Percentiles rank a stretch among this genome's conserved stretches.
Conservation (phyloP, 148 eudicot species). For the Chenopodium quinoa region DNA sequence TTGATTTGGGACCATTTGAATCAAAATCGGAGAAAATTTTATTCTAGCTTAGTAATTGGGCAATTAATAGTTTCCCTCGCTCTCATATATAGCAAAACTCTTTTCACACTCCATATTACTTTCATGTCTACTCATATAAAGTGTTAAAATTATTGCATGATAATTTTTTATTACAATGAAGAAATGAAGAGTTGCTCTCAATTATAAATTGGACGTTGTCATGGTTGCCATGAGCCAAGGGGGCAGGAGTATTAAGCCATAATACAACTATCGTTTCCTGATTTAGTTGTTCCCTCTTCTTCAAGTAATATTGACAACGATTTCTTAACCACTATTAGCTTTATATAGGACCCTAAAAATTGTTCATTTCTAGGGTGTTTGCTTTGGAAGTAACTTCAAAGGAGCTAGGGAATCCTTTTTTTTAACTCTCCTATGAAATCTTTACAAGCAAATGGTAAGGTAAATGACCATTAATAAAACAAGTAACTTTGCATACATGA, state of each 20-base stretch:
- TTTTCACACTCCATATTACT: too few relatives aligned
- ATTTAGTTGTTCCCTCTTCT: constrained; percentile 15
- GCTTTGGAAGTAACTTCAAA: not conserved
- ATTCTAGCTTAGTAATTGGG: too few relatives aligned
- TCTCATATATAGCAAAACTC: too few relatives aligned
- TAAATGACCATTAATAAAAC: too few relatives aligned
- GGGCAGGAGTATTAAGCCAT: not conserved
- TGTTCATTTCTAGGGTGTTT: not conserved
- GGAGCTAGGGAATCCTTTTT: not conserved
- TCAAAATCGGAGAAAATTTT: too few relatives aligned
- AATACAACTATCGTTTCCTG: constrained; percentile 1
- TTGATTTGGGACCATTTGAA: too few relatives aligned
- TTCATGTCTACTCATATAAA: too few relatives aligned
- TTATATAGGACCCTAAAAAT: not conserved
- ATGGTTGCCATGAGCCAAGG: constrained; percentile 5
- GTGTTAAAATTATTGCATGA: too few relatives aligned
- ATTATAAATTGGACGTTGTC: not conserved
- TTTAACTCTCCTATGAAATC: not conserved
- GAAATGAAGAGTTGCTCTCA: not conserved
- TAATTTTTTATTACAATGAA: too few relatives aligned
- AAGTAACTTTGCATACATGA: too few relatives aligned
- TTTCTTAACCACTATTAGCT: constrained; percentile 12
- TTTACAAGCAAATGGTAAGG: too few relatives aligned
- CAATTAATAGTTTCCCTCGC: too few relatives aligned
- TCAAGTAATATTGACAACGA: constrained; percentile 22